Base-by-base conservation (phyloP, 192 early-diverging fungal species). In the Mortierella antarctica region DNA sequence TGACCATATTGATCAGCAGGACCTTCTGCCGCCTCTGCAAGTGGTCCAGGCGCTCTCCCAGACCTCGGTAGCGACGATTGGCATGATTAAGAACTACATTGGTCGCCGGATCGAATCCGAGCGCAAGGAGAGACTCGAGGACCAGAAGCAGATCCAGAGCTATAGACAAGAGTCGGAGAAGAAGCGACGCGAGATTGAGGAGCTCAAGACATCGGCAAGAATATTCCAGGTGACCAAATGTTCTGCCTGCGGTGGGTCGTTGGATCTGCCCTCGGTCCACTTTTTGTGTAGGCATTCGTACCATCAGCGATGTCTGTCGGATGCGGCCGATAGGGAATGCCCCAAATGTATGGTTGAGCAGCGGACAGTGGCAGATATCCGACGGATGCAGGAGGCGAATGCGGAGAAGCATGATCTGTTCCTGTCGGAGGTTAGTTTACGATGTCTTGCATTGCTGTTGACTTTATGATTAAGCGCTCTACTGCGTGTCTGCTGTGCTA, bases 201-300 rank as follows among this genome's bases (percentile, higher is more conserved):
- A 95, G 39, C 74, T 99, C n/a, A 85, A 92, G 71, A 92, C 83
- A 0, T 88, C 86, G 86, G 87, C 89, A 1, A 74, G 86, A 8
- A 85, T 95, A 18, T 95, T 94, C 76, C 93, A 95, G 76, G 90
- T 91, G 72, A 92, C 91, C 54, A 92, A 93, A 67, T 93, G 94
- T 82, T 87, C 86, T 55, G 76, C 83, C 4, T 94, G 94, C 66
- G 88, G 89, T 57, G 88, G 88, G 1, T 89, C 87, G 54, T 76
- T 99, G 44, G 96, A 99, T 61, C 70, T 99, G 63, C 98, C 98
- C 0, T 91, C 92, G 41, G 87, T 99, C 0, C 95, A 98, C 69
- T 99, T 98, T 77, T 74, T 97, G 71, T 99, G 98, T 86, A 89
- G 93, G 66, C 98, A 99, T 70, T 95, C 95, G 53, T 99, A 93